Percentiles rank a stretch among this genome's conserved stretches.
phyloP scores from a whole-genome alignment of 1,284 basidiomycete genomes.

The Leccinum angustisporum region DNA sequence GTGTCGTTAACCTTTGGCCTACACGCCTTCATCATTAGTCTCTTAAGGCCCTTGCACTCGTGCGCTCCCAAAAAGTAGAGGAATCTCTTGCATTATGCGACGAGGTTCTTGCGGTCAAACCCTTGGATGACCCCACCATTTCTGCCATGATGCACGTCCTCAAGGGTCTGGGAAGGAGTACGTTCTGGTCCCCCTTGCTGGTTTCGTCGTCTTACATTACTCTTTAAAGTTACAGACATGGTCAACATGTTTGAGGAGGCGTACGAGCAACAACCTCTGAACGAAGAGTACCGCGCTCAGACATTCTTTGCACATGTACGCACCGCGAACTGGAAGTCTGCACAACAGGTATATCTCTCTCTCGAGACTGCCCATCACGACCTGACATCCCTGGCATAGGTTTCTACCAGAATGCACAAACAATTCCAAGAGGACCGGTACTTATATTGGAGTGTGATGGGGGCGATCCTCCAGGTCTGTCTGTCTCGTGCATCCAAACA shows the following conservation, averaged over 20 bases:
- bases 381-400: constrained; percentile 37
- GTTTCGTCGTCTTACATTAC: constrained; percentile 5
- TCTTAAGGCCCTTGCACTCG: constrained; percentile 80
- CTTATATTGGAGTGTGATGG: constrained; percentile 81
- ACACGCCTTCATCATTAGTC: constrained; percentile 41
- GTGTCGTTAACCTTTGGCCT: background rate
- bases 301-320: constrained; percentile 82
- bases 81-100: constrained; percentile 78
- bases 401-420: constrained; percentile 76
- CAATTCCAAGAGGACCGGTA: constrained; percentile 77
- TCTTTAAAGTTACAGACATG: constrained; percentile 63
- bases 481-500: constrained; percentile 1
- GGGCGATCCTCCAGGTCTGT: constrained; percentile 73
- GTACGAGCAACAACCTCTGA: constrained; percentile 71
- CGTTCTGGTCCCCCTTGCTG: constrained; percentile 29
- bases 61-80: constrained; percentile 78
- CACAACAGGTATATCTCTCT: constrained; percentile 58
- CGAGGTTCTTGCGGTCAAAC: constrained; percentile 69
- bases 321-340: constrained; percentile 75
- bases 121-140: constrained; percentile 68
- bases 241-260: constrained; percentile 80
- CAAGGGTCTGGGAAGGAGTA: constrained; percentile 72
- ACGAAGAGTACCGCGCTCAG: constrained; percentile 80
- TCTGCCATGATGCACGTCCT: constrained; percentile 81
- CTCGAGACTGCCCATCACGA: background rate